Base-by-base conservation (phyloP, 768 basidiomycete species). In the Tylopilus vinaceipallidus region DNA sequence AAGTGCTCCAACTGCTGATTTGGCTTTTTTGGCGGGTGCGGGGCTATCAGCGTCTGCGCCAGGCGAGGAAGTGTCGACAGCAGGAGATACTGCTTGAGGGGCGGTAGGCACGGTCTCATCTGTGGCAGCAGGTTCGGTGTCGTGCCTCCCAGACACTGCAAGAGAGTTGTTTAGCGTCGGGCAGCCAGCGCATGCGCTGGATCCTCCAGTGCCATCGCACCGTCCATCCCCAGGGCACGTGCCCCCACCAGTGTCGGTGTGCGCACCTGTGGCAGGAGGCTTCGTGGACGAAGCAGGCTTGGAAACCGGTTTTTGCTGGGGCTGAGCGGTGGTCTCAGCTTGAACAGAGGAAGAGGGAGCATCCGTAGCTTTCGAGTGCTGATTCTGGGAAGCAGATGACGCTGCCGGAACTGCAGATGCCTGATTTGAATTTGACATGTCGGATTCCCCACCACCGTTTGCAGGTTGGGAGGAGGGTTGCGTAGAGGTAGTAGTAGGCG, bases 181-280 rank as follows among this genome's bases (percentile, higher is more conserved):
- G 68, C 97, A 99, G 38, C 97, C 97, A 56, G 86, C 82, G 69
- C 97, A 99, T 54, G 91, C 86, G 52, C 82, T 83, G 56, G 92
- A 84, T 45, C 97, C 97, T 60, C 97, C 97, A 12, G 91, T 95
- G 57, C 97, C 97, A 71, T 99, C 92, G 72, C 97, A 99, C 58
- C 91, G 81, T 29, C 97, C 97, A 72, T 98, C 97, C 49, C 97
- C 97, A 4, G 97, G 97, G 70, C 97, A 99, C n/a, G 95, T 95
- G 54, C 88, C 87, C 27, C 66, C 65, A 49, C 59, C 52, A 63
- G 54, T 43, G 47, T 52, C 61, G 59, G 55, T 47, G 58, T 60
- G 71, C 57, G 63, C 64, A 56, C 72, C 64, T 57, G 65, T 59
- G 46, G 53, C 53, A 42, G 61, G 52, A 50, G 64, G 60, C 45